phyloP scores from a whole-genome alignment of 257 asterid species.

The Primulina tabacum region DNA sequence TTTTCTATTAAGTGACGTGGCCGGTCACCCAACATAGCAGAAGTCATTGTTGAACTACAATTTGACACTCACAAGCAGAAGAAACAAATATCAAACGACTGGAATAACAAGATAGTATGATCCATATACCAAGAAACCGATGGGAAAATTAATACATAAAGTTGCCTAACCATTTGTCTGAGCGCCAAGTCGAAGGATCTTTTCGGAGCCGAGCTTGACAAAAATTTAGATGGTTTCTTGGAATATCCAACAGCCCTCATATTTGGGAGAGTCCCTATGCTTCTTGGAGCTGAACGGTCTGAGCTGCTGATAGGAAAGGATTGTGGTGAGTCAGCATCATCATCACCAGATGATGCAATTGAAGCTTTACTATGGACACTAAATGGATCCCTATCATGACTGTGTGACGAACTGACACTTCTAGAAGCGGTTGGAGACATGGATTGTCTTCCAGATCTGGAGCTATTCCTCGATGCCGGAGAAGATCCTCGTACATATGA shows the following conservation, averaged over 20 bases:
- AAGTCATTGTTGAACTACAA: background rate
- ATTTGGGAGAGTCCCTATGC: conserved; percentile 42
- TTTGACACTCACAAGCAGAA: conserved; percentile 15
- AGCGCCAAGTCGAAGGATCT: conserved; percentile 84
- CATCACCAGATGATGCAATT: conserved; percentile 88
- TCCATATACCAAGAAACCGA: conserved; percentile 11
- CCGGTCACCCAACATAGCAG: conserved; percentile 18
- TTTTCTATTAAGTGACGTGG: conserved; percentile 9
- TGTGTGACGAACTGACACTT: conserved; percentile 69
- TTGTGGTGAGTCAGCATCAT: conserved; percentile 71
- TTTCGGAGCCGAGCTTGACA: conserved; percentile 80
- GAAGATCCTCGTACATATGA: conserved; percentile 95
- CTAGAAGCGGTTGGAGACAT: conserved; percentile 92
- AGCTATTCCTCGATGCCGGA: conserved; percentile 83
- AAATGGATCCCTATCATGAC: conserved; percentile 71
- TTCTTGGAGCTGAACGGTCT: conserved; percentile 54
- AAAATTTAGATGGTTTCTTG: conserved; percentile 56
- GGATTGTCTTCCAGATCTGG: conserved; percentile 75
- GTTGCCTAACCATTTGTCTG: conserved; percentile 66
- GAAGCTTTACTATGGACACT: conserved; percentile 78
- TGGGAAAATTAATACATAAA: conserved; percentile 24
- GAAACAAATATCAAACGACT: conserved; percentile 19
- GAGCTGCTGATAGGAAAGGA: conserved; percentile 56
- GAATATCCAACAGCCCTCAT: conserved; percentile 47
- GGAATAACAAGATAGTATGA: conserved; percentile 2